Conservation (phyloP, 2,329 filamentous ascomycete genomes). For the Trichoderma sp. region DNA sequence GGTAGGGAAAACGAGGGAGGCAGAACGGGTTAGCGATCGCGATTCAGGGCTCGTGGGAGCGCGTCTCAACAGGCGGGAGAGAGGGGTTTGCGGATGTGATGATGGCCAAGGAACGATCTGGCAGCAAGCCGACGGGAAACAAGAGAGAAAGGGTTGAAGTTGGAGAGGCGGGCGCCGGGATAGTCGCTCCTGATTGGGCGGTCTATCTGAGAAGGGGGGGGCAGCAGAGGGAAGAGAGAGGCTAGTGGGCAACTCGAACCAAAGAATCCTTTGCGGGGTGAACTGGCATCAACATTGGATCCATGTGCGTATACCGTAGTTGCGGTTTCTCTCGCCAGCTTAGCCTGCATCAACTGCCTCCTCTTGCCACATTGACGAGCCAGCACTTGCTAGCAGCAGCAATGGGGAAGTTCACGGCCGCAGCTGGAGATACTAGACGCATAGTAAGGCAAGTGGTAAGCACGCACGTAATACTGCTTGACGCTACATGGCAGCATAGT, state of each 20-base stretch:
- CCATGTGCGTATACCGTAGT: too few species aligned
- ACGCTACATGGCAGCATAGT: neutral
- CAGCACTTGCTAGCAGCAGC: neutral
- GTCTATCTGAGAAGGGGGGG: constrained; percentile 6
- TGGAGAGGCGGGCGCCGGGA: constrained; percentile 23
- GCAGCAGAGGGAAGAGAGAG: neutral
- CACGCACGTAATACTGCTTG: neutral
- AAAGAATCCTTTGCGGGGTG: constrained; percentile 22
- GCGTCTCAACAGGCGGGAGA: neutral
- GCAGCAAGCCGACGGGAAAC: constrained; percentile 4
- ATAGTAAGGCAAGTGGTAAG: neutral
- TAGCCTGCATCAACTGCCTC: neutral
- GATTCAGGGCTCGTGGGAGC: neutral
- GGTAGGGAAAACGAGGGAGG: constrained; percentile 11
- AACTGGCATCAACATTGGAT: constrained; percentile 11
- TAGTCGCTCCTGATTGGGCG: constrained; percentile 23
- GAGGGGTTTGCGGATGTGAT: constrained; percentile 1
- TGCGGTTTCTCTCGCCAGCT: too few species aligned
- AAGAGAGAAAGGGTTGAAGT: constrained; percentile 17
- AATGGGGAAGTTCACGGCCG: neutral
- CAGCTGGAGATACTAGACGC: neutral
- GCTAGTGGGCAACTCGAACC: constrained; percentile 13
- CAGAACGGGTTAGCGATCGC: constrained; percentile 11
- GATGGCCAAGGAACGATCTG: constrained; percentile 6
- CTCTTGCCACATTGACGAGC: too few species aligned